phyloP scores from a whole-genome alignment of 768 basidiomycete species.

The Agaricus sinodeliciosus region DNA sequence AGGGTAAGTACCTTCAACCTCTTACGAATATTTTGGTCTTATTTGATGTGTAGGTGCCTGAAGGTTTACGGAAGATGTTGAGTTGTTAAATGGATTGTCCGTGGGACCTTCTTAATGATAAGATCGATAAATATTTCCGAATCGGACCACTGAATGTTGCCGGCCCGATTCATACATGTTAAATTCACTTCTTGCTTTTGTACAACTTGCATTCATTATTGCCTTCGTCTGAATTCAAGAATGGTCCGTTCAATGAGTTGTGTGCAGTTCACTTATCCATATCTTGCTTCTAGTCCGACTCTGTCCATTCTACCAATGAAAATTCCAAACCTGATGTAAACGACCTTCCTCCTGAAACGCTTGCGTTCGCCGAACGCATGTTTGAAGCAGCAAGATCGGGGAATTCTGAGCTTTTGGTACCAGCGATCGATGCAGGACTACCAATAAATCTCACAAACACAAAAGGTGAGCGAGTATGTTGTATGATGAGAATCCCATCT shows the following conservation, averaged over 20 bases:
- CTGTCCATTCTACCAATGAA: not conserved
- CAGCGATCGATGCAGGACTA: slow-evolving; percentile 62
- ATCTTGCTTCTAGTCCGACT: not conserved
- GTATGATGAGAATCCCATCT: not conserved
- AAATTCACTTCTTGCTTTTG: not conserved
- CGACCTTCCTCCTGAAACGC: slow-evolving; percentile 32
- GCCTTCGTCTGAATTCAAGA: not conserved
- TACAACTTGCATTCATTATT: not conserved
- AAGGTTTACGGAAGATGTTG: slow-evolving; percentile 10
- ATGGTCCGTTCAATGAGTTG: slow-evolving; percentile 1
- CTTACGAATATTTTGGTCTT: not conserved
- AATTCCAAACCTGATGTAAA: slow-evolving; percentile 15
- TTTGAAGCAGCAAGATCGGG: slow-evolving; percentile 70
- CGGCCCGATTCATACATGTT: not conserved
- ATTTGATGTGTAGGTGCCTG: slow-evolving; percentile 19
- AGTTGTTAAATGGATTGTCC: not conserved
- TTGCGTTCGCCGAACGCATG: slow-evolving; percentile 61
- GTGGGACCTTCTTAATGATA: not conserved
- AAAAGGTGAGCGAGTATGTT: slow-evolving; percentile 37
- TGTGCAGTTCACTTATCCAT: no score
- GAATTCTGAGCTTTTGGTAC: slow-evolving; percentile 41
- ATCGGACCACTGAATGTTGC: no score
- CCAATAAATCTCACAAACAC: slow-evolving; percentile 69
- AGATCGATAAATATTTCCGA: not conserved
- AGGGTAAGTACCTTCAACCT: slow-evolving; percentile 27